These are phyloP conservation scores for Colletotrichum lupini DNA, from an alignment of 2,329 filamentous ascomycete genomes.

Conservation along the genomic window DNA sequence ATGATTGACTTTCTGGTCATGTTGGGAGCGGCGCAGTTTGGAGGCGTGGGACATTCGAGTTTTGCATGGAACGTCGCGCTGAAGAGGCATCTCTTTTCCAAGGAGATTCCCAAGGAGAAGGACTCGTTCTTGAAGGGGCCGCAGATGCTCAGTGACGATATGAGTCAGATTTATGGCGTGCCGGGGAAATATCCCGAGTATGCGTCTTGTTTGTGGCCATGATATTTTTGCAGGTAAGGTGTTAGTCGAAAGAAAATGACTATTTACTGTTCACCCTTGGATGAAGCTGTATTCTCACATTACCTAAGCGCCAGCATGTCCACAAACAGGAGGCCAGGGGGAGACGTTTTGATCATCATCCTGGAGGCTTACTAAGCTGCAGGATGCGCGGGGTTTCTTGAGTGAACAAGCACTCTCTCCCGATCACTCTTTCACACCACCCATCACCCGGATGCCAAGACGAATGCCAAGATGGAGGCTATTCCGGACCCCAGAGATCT, in stretches of 20 bases:
- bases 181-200: slow-evolving; percentile 19
- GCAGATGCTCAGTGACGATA: slow-evolving; percentile 14
- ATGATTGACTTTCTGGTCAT: slow-evolving; percentile 47
- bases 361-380: neutral
- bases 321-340: neutral
- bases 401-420: neutral
- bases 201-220: slow-evolving; percentile 22
- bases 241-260: too few relatives aligned
- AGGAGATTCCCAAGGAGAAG: neutral
- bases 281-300: neutral
- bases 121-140: neutral
- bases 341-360: neutral
- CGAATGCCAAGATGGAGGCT: neutral
- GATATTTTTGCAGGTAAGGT: too few relatives aligned
- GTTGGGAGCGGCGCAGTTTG: slow-evolving; percentile 45
- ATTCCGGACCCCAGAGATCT: neutral
- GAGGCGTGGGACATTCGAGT: slow-evolving; percentile 46
- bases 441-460: neutral
- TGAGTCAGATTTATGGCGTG: slow-evolving; percentile 12
- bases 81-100: slow-evolving; percentile 39
- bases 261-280: neutral
- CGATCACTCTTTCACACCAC: neutral
- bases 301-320: neutral
- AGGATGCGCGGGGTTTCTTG: neutral
- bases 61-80: slow-evolving; percentile 47